Evolutionary conservation across 1,284 basidiomycete species (phyloP), one percentile per base, ranked within the genome.

Genomic region (Stygiomarasmius scandens): DNA sequence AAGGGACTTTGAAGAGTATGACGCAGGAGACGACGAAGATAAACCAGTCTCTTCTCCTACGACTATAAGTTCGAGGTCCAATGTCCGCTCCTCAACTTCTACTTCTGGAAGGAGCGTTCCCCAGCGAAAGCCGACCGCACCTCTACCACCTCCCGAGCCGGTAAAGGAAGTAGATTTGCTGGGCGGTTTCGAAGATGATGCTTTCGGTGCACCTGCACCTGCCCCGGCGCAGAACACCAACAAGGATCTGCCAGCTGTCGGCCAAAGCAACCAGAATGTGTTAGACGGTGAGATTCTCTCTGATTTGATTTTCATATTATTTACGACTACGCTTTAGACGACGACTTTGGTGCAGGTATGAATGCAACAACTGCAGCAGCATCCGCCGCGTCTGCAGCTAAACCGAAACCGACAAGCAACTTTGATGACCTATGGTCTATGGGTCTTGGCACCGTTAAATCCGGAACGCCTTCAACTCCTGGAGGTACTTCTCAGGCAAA

Each of bases 1-100:
- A 27, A 78, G 80, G n/a, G n/a, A n/a, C n/a, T n/a, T n/a, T n/a
- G n/a, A n/a, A 55, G 79, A 98, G 72, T 99, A 99, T 71, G 93
- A 98, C 65, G 97, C 96, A 3, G 96, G 97, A 1, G 97, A 97
- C 56, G 93, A 95, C 69, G 97, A 98, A 63, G 82, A 86, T 41
- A 70, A 75, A 2, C 66, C 80, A 16, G 38, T 19, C 8, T 55
- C 64, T 50, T 58, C 68, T n/a, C 62, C 68, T 27, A 63, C 66
- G 53, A n/a, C 60, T 8, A 64, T 34, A 11, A 45, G 49, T 25
- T 48, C 32, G 16, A 54, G 52, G 25, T 20, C 32, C 16, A 54
- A 25, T 45, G 25, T 41, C 2, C 32, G 48, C 2, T 49, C 55
- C n/a, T 46, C 54, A 16, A 20, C 50, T n/a, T 20, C n/a, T n/a